Evolutionary conservation across 148 eudicot species (phyloP), one percentile per base, ranked within the genome.

Genomic region (Vaccinium macrocarpon): DNA sequence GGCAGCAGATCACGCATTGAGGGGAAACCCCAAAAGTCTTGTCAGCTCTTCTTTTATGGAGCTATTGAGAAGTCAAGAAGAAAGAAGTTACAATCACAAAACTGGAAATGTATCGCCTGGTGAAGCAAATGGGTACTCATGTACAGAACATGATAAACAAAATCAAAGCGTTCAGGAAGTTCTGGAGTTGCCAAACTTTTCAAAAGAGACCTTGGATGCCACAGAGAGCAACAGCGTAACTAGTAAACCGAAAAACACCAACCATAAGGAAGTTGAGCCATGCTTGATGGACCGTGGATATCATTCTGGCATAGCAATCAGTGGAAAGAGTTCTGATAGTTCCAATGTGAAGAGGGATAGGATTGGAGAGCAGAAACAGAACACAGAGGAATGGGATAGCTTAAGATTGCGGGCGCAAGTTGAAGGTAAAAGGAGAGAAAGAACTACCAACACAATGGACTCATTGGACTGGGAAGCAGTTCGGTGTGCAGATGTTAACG

Each of bases 401-500:
- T 89, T 96, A 29, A 90, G 99, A 78, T 91, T 84, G 81, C 84
- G 92, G 46, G 98, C 96, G 57, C 70, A 90, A 80, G 76, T 52
- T 29, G 87, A 86, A 83, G 91, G 91, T 83, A 85, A 52, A 61
- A 84, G 19, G 82, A 87, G 88, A 87, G 93, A 87, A 56, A 90
- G 79, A 75, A 87, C 96, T 84, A 85, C 89, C 61, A 86, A 93
- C 81, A 91, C 93, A 50, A 85, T 84, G 91, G 98, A 97, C 90
- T 95, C 99, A 8, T 56, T 97, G 82, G 99, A 95, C 85, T 97
- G 97, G 97, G 98, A 95, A 82, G 96, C 98, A 80, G 94, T 97
- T 8, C 86, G 93, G 49, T 87, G 88, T 88, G 95, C 98, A 84
- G 88, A 92, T 88, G 98, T 97, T 78, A 84, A 82, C 72, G 95